These are phyloP conservation scores for Xylariomycetidae sp. DNA, from an alignment of 2,329 filamentous ascomycete genomes.

Conservation along the genomic window DNA sequence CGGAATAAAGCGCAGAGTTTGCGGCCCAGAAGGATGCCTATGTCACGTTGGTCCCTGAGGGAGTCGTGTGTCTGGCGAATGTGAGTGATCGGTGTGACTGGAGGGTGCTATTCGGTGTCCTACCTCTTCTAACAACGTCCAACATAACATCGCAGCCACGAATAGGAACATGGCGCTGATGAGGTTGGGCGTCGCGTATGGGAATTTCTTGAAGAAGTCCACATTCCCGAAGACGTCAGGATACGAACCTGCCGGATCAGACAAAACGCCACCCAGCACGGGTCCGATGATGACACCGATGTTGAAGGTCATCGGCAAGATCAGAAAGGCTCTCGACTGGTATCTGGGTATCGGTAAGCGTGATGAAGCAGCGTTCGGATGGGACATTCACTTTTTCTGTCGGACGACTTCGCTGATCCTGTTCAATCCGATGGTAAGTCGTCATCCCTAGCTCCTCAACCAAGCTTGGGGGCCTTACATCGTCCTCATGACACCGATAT, in stretches of 20 bases:
- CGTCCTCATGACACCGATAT: constrained; percentile 68
- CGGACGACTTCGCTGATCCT: constrained; percentile 39
- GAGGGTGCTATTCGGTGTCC: constrained; percentile 6
- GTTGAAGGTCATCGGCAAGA: constrained; percentile 66
- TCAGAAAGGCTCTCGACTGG: constrained; percentile 36
- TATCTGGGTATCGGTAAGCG: constrained; percentile 25
- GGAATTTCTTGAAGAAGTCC: constrained; percentile 41
- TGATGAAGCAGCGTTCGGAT: too few relatives aligned
- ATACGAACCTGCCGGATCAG: constrained; percentile 37
- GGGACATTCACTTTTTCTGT: constrained; percentile 34
- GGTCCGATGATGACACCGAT: constrained; percentile 56
- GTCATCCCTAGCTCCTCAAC: neutral
- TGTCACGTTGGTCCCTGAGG: constrained; percentile 34
- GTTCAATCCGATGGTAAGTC: too few relatives aligned
- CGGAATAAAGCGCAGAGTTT: constrained; percentile 27
- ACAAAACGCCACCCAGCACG: constrained; percentile 40
- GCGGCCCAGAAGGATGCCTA: constrained; percentile 35
- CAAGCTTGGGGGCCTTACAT: constrained; percentile 38
- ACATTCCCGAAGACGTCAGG: constrained; percentile 40
- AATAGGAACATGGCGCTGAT: constrained; percentile 43
- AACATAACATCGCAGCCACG: constrained; percentile 36
- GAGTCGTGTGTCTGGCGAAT: constrained; percentile 39
- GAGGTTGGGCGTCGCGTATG: constrained; percentile 50
- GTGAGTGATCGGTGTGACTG: constrained; percentile 2
- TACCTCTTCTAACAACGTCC: constrained; percentile 47